Evolutionary conservation across 1,284 basidiomycete genomes (phyloP).

Genomic region (Microbotryum scabiosae): DNA sequence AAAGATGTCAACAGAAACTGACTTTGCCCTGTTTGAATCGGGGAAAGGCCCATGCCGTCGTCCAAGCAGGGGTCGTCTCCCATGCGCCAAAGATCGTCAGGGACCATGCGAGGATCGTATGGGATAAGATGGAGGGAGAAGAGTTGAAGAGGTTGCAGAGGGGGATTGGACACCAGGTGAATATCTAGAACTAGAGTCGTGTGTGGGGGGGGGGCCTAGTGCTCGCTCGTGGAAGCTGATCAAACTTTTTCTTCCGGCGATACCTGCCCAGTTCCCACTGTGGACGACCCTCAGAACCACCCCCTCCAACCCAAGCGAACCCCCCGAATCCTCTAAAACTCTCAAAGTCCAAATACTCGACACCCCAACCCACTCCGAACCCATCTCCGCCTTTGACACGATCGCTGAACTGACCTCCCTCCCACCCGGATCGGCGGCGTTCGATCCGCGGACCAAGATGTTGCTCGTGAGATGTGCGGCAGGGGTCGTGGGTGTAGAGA

Average conservation of each 20-base stretch:
- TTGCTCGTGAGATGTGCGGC: conserved; percentile 51
- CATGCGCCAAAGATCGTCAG: conserved; percentile 57
- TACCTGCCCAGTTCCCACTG: conserved; percentile 33
- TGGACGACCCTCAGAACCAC: conserved; percentile 34
- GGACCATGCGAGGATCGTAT: conserved; percentile 52
- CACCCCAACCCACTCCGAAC: neutral
- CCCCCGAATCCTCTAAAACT: conserved; percentile 29
- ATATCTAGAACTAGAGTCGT: conserved; percentile 7
- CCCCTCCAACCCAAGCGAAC: conserved; percentile 36
- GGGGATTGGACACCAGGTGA: conserved; percentile 66
- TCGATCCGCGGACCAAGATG: conserved; percentile 40
- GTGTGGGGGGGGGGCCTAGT: too few relatives aligned
- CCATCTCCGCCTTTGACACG: conserved; percentile 2
- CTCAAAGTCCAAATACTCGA: neutral
- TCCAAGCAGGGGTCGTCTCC: conserved; percentile 47
- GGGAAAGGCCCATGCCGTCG: conserved; percentile 44
- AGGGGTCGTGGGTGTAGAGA: conserved; percentile 47
- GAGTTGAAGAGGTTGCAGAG: conserved; percentile 54
- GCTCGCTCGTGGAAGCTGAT: too few relatives aligned
- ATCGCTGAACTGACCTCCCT: conserved; percentile 29
- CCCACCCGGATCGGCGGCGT: conserved; percentile 45
- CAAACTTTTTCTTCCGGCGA: neutral
- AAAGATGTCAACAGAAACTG: neutral
- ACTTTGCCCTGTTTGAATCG: neutral
- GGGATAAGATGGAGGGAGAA: conserved; percentile 50